phyloP scores from a whole-genome alignment of 2,329 filamentous ascomycete species.

The Bisporella sp. region DNA sequence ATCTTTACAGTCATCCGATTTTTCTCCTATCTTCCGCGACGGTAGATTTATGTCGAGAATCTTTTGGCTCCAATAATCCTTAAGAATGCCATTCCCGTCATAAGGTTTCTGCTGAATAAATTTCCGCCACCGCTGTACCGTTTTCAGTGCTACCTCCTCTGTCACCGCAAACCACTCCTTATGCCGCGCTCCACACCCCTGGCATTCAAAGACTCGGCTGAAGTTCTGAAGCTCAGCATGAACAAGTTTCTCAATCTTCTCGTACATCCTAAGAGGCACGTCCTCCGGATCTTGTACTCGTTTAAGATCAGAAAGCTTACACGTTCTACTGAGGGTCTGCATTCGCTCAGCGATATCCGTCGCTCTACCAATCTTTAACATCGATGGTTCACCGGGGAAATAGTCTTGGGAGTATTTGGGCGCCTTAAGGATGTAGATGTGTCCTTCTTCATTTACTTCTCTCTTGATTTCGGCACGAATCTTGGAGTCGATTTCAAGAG shows the following conservation, averaged over 20 bases:
- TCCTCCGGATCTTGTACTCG: neutral
- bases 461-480: neutral
- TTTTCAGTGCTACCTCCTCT: neutral
- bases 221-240: neutral
- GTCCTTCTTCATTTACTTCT: neutral
- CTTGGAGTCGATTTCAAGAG: neutral
- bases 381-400: neutral
- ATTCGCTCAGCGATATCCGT: neutral
- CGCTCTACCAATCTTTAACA: neutral
- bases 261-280: neutral
- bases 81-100: neutral
- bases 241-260: neutral
- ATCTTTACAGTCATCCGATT: neutral
- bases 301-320: neutral
- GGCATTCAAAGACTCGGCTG: neutral
- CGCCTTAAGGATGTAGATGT: neutral
- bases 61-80: neutral
- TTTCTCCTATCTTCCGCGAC: neutral
- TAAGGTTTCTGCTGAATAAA: neutral
- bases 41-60: neutral
- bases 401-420: neutral
- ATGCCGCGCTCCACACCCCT: neutral
- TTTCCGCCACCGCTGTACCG: neutral
- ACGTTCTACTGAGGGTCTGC: neutral
- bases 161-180: neutral